Conservation (phyloP, 2,329 filamentous ascomycete species). For the Pestalotiopsis sp. region DNA sequence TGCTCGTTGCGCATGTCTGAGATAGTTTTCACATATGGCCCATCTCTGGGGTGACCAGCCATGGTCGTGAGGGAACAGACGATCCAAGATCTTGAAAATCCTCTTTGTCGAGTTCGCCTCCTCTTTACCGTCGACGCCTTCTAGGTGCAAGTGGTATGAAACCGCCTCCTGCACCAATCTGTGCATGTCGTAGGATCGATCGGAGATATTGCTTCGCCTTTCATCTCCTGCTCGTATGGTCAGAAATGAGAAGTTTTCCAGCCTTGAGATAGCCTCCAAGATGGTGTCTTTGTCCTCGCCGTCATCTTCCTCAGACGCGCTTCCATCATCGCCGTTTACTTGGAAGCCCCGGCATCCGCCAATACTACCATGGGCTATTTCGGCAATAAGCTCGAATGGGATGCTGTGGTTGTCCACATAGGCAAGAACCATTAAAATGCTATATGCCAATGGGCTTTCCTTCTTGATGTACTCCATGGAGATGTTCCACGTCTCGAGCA, state of each 20-base stretch:
- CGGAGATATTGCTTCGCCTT: neutral
- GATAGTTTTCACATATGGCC: constrained; percentile 27
- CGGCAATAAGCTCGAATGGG: constrained; percentile 27
- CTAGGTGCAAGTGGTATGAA: constrained; percentile 20
- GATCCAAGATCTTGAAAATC: neutral
- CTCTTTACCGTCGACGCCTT: neutral
- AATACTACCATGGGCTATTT: constrained; percentile 14
- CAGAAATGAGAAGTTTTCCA: constrained; percentile 38
- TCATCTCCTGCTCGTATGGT: constrained; percentile 12
- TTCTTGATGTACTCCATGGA: constrained; percentile 33
- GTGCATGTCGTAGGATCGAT: constrained; percentile 31
- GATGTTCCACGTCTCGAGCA: constrained; percentile 36
- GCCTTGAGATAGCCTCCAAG: constrained; percentile 25
- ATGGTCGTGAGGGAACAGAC: neutral
- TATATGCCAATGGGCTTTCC: constrained; percentile 29
- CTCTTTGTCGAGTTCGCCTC: neutral
- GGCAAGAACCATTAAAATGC: constrained; percentile 32
- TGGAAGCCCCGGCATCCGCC: neutral
- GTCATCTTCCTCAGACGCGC: neutral
- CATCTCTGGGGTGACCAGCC: constrained; percentile 9
- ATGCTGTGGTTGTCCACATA: constrained; percentile 37
- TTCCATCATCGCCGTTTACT: neutral
- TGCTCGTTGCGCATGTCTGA: constrained; percentile 29
- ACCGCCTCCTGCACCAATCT: constrained; percentile 32
- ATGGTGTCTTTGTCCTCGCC: constrained; percentile 4